Evolutionary conservation across 2,329 filamentous ascomycete species (phyloP).

Genomic region (Helotiales sp.): DNA sequence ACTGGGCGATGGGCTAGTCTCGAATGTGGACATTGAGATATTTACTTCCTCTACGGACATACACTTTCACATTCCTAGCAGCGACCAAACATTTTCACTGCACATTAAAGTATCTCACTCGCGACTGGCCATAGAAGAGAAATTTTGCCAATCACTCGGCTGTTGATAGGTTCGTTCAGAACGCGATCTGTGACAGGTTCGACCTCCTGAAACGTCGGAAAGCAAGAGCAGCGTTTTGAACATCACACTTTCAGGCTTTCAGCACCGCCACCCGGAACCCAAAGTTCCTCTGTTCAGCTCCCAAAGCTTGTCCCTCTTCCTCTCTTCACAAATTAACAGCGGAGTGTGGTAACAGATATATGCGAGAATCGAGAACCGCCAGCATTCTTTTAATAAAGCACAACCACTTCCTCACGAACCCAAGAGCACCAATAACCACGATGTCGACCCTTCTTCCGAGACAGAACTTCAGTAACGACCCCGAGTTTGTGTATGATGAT

Average conservation of each 20-base stretch:
- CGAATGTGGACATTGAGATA: neutral
- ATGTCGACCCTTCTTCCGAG: slow-evolving; percentile 15
- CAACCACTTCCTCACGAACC: neutral
- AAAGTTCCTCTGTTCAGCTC: slow-evolving; percentile 6
- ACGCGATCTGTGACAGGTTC: slow-evolving; percentile 5
- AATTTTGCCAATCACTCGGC: neutral
- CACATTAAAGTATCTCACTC: neutral
- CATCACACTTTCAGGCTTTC: slow-evolving; percentile 1
- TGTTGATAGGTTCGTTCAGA: neutral
- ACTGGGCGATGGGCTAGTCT: neutral
- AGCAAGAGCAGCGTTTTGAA: slow-evolving; percentile 14
- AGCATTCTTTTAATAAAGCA: neutral
- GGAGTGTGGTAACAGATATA: slow-evolving; percentile 12
- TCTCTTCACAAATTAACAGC: slow-evolving; percentile 6
- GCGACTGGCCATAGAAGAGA: neutral
- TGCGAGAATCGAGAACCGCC: slow-evolving; percentile 1
- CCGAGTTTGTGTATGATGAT: slow-evolving; percentile 30
- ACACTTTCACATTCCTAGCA: neutral
- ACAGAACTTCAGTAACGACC: slow-evolving; percentile 16
- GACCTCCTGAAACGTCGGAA: slow-evolving; percentile 23
- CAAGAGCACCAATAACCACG: neutral
- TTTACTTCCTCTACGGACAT: neutral
- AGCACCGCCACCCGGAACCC: slow-evolving; percentile 13
- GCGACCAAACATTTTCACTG: neutral
- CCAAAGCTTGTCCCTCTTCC: slow-evolving; percentile 17